Evolutionary conservation across 139 green algal species (phyloP), one percentile per base, ranked within the genome.

Genomic region (Choricystis sp.): DNA sequence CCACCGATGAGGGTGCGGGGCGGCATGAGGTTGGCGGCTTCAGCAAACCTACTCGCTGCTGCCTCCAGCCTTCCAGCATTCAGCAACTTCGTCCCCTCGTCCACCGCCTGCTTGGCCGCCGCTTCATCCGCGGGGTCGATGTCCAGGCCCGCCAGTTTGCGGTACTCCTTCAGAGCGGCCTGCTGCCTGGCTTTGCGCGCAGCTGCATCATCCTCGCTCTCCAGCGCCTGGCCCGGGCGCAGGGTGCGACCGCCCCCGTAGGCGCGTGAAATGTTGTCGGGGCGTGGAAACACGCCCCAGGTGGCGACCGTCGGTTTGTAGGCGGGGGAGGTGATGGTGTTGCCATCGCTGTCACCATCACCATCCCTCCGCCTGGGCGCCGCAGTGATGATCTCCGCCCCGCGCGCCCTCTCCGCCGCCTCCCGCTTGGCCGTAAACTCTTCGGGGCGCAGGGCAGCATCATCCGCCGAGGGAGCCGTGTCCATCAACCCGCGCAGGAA

Each of bases 211-310:
- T 87, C 82, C 4, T 69, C 63, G 14, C 29, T 74, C 57, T 86
- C 78, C 28, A 86, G 59, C 2, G 65, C 66, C 72, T 94, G 69
- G 9, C 87, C 86, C 0, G 89, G 88, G 27, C 69, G 68, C 49
- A 96, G 77, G 49, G 85, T 91, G 29, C 82, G 72, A 2, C 82
- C 82, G 48, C 78, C 86, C 23, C 87, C 87, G 30, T 88, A 91
- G 1, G 78, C 67, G 31, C 86, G 56, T 3, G 74, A 86, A 52
- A 96, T 96, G 77, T 96, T 85, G 3, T 65, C 24, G 1, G 88
- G 88, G 1, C 88, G 80, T 0, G 83, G 82, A 61, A 93, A 96
- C 5, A 94, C 77, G 4, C 88, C 85, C 87, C 84, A 94, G 1
- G 84, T 94, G 1, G 81, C 68, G 2, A 93, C 85, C 26, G 73